Evolutionary conservation across 1,284 basidiomycete genomes (phyloP), one percentile per base, ranked within the genome.

Genomic region (Microstroma glucosiphilum): DNA sequence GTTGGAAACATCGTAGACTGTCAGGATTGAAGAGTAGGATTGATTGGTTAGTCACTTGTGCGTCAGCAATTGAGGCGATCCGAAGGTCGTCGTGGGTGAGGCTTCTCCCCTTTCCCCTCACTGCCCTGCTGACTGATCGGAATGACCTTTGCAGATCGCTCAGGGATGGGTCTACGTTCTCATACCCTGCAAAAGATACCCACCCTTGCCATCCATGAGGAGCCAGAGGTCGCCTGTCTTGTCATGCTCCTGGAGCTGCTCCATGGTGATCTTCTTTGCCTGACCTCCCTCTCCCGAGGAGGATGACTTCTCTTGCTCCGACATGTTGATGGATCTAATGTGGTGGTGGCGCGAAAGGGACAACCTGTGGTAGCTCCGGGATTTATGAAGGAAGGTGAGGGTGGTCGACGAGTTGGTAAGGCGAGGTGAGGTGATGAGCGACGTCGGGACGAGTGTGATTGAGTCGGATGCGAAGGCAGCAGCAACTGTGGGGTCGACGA

Each of bases 1-100:
- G 79, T 89, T 88, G 60, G 92, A 88, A 71, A 89, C 88, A 81
- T 96, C 86, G 84, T 98, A 98, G 63, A 98, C 94, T 94, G 80
- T 9, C 30, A 49, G 58, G 41, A n/a, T n/a, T n/a, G n/a, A 9
- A 37, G 30, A 37, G 3, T 37, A 9, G 3, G 30, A 37, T 3
- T 4, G 4, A 37, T 37, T 37, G 30, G 30, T 9, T 4, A 37
- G 30, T 37, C 3, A 4, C 4, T 37, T 4, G 4, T 37, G 30
- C 30, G 30, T 37, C 30, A 37, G 30, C 30, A 37, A 37, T 9
- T 37, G 30, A 37, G 30, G 9, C 30, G 30, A 3, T 37, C 30
- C 9, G 30, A 37, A 37, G n/a, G 30, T 37, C 30, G 30, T 37
- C 30, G 30, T 9, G 30, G n/a, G 30, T 37, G 9, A 37, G 30